A percentile compares a stretch with the other conserved stretches of the same genome.
Evolutionary conservation across 306 rosid species (phyloP).

Genomic region (Fragaria nilgerrensis): DNA sequence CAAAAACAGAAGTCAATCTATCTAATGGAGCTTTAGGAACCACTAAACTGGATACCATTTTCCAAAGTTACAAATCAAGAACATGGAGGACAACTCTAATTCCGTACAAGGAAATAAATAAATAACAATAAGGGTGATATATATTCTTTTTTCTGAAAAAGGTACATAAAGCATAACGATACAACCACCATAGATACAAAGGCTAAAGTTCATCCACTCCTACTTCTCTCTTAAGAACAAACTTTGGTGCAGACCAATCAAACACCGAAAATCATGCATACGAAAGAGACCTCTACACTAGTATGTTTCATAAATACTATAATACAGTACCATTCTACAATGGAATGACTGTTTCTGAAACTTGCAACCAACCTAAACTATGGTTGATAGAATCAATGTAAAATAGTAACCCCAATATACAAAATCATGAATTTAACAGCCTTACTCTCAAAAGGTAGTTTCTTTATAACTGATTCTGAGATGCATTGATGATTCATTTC

Average conservation of each 20-base stretch:
- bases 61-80: background rate
- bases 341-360: background rate
- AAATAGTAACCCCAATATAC: background rate
- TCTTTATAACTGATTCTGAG: background rate
- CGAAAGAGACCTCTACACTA: background rate
- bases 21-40: background rate
- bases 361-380: background rate
- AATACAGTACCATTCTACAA: background rate
- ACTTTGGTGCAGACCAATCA: background rate
- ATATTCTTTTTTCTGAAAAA: background rate
- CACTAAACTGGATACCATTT: background rate
- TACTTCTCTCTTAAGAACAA: background rate
- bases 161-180: background rate
- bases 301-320: background rate
- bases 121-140: background rate
- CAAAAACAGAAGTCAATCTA: slow-evolving; percentile 3
- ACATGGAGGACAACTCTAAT: background rate
- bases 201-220: background rate
- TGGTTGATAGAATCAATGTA: background rate
- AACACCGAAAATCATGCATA: background rate
- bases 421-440: background rate
- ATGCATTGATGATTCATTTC: background rate
- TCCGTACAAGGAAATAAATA: background rate
- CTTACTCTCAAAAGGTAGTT: background rate
- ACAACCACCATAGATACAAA: background rate